These are phyloP conservation scores for Backusella australiensis DNA, from an alignment of 192 early-diverging fungal species.

Conservation along the genomic window DNA sequence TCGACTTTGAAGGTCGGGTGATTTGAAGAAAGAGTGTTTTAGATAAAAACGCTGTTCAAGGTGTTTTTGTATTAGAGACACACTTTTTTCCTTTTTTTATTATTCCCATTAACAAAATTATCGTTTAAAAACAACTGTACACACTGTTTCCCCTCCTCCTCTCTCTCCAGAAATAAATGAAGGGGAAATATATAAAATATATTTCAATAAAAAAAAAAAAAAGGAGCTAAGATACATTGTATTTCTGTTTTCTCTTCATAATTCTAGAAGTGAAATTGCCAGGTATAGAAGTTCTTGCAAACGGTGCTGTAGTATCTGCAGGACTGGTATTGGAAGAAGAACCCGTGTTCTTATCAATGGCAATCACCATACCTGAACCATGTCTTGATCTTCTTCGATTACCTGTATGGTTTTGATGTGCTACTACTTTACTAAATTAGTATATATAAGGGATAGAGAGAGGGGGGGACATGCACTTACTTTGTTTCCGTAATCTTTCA, in stretches of 20 bases:
- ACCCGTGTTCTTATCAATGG: neutral
- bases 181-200: too few species aligned
- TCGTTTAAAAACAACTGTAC: too few species aligned
- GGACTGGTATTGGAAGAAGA: neutral
- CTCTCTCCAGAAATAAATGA: too few species aligned
- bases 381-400: neutral
- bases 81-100: too few species aligned
- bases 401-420: neutral
- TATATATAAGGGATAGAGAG: neutral
- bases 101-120: too few species aligned
- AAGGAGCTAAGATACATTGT: neutral
- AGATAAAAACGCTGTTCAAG: too few species aligned
- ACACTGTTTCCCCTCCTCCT: too few species aligned
- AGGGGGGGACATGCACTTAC: neutral
- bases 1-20: too few species aligned
- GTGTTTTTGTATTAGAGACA: too few species aligned
- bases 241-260: neutral
- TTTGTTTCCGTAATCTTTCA: constrained; percentile 61
- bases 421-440: neutral
- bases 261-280: constrained; percentile 3
- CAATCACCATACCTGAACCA: neutral
- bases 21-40: too few species aligned
- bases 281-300: neutral
- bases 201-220: neutral
- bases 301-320: neutral